These are phyloP conservation scores for Saturnispora diversa DNA, from an alignment of 805 yeast genomes.

Conservation along the genomic window DNA sequence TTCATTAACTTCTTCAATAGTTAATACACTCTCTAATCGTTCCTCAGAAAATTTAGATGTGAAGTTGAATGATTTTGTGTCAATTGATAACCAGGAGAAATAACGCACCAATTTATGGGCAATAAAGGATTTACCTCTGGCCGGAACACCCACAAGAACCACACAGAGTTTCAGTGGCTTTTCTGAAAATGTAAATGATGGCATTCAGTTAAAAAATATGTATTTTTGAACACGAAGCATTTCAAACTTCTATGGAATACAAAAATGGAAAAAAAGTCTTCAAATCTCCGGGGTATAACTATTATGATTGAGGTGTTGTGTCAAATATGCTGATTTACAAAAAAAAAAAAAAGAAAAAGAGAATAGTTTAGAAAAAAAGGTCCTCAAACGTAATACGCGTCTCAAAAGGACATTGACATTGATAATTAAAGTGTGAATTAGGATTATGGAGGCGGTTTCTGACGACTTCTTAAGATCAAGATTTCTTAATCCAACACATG, in stretches of 20 bases:
- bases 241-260: no score
- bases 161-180: slow-evolving; percentile 75
- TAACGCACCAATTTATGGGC: slow-evolving; percentile 92
- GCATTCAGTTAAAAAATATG: slow-evolving; percentile 31
- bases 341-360: no score
- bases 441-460: background rate
- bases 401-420: background rate
- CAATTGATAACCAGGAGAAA: slow-evolving; percentile 83
- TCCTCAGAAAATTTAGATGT: slow-evolving; percentile 72
- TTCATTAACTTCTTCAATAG: slow-evolving; percentile 58
- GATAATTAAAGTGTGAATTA: no score
- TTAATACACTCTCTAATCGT: slow-evolving; percentile 51
- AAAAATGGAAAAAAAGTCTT: background rate
- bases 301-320: background rate
- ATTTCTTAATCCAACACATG: slow-evolving; percentile 55
- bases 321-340: background rate
- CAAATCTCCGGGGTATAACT: background rate
- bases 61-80: slow-evolving; percentile 81
- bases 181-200: slow-evolving; percentile 49
- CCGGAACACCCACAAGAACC: slow-evolving; percentile 82
- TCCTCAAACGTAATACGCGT: no score
- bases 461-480: slow-evolving; percentile 28
- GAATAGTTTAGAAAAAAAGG: no score
- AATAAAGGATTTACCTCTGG: slow-evolving; percentile 89
- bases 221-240: no score